Conservation (phyloP, 2,329 filamentous ascomycete species). For the Xylariomycetidae sp. region DNA sequence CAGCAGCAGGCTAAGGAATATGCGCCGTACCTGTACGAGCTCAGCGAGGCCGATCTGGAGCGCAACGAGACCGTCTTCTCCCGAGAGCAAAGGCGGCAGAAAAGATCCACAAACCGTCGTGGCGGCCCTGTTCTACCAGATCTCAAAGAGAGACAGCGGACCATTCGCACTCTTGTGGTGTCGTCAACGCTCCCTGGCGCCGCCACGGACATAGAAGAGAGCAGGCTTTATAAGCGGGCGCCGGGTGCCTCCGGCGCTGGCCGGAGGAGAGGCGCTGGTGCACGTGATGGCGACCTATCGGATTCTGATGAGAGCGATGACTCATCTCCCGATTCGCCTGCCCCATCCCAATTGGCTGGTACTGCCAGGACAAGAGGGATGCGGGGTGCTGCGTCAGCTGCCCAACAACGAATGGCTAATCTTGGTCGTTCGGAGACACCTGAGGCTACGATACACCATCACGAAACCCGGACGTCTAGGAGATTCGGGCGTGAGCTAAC, state of each 20-base stretch:
- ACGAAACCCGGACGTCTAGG: conserved; percentile 67
- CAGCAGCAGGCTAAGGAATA: conserved; percentile 93
- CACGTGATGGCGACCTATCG: conserved; percentile 67
- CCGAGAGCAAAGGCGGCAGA: conserved; percentile 88
- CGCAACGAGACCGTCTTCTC: conserved; percentile 89
- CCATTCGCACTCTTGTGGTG: conserved; percentile 86
- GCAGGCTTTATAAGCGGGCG: conserved; percentile 77
- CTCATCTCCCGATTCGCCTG: conserved; percentile 80
- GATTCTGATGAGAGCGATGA: conserved; percentile 93
- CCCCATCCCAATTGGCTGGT: conserved; percentile 66
- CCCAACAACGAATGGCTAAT: conserved; percentile 82
- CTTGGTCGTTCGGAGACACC: conserved; percentile 84
- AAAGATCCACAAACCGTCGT: conserved; percentile 88
- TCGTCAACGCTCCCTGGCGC: conserved; percentile 90
- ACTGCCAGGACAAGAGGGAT: conserved; percentile 84
- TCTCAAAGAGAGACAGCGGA: conserved; percentile 88
- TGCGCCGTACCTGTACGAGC: conserved; percentile 87
- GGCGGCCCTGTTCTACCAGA: conserved; percentile 93
- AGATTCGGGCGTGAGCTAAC: conserved; percentile 55
- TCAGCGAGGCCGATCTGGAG: conserved; percentile 86
- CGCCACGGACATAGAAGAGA: conserved; percentile 74
- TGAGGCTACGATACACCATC: conserved; percentile 65
- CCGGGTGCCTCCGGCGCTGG: conserved; percentile 50
- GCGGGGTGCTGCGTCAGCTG: conserved; percentile 80
- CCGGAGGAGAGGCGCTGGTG: conserved; percentile 48